Evolutionary conservation across 768 basidiomycete species (phyloP).

Genomic region (Russula compacta): DNA sequence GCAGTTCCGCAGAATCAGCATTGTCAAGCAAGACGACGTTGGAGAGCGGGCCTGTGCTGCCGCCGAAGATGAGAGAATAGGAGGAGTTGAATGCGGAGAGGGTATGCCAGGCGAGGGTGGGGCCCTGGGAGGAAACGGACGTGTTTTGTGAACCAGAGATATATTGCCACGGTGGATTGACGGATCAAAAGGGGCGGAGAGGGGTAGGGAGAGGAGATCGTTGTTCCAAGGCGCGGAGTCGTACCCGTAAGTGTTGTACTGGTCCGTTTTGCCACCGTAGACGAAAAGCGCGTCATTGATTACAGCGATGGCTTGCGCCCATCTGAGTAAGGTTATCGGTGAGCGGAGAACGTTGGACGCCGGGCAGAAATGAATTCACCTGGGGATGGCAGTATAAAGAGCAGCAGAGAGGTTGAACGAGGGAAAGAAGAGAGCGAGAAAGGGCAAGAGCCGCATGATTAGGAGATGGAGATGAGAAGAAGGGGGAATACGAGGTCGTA

Average conservation of each 20-base stretch:
- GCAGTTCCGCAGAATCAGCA: slow-evolving; percentile 54
- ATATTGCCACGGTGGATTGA: slow-evolving; percentile 61
- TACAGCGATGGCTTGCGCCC: slow-evolving; percentile 69
- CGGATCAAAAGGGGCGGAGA: slow-evolving; percentile 48
- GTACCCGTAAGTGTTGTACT: slow-evolving; percentile 60
- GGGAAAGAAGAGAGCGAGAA: not conserved
- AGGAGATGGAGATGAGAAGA: not conserved
- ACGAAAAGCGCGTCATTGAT: slow-evolving; percentile 54
- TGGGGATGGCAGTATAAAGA: not conserved
- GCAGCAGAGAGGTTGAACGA: not conserved
- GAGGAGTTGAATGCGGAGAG: slow-evolving; percentile 55
- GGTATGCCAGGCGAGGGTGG: slow-evolving; percentile 71
- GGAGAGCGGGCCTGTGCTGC: slow-evolving; percentile 56
- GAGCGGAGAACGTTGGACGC: not conserved
- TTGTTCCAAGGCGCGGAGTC: slow-evolving; percentile 62
- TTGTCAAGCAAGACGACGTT: slow-evolving; percentile 38
- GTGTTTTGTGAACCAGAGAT: slow-evolving; percentile 38
- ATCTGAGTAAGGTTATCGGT: slow-evolving; percentile 37
- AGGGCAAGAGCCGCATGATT: not conserved
- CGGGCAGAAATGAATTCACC: not conserved
- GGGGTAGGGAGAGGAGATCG: slow-evolving; percentile 62
- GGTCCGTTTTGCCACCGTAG: slow-evolving; percentile 76
- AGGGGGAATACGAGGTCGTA: not conserved
- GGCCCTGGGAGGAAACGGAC: slow-evolving; percentile 40
- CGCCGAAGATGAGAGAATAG: slow-evolving; percentile 61